Evolutionary conservation across 2,329 filamentous ascomycete species (phyloP).

Genomic region (Fusarium kyushuense): DNA sequence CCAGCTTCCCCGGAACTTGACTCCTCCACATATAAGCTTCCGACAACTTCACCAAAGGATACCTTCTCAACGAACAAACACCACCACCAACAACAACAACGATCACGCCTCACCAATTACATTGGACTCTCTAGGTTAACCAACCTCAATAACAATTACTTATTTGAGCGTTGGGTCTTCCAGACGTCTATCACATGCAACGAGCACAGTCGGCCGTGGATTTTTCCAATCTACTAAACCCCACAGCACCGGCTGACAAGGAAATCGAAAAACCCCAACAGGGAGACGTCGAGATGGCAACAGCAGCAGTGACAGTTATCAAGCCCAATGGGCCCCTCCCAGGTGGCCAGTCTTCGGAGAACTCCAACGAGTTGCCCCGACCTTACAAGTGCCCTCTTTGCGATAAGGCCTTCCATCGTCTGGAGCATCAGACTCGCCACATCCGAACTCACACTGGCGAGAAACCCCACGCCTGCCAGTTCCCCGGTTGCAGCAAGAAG

Average conservation of each 20-base stretch:
- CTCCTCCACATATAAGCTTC: slow-evolving; percentile 37
- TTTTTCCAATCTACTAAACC: slow-evolving; percentile 81
- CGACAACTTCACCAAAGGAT: slow-evolving; percentile 14
- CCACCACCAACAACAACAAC: slow-evolving; percentile 4
- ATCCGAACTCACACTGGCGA: slow-evolving; percentile 98
- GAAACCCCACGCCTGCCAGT: slow-evolving; percentile 97
- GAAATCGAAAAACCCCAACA: slow-evolving; percentile 48
- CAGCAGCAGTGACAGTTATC: slow-evolving; percentile 65
- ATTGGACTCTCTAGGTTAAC: slow-evolving; percentile 16
- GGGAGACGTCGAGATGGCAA: slow-evolving; percentile 60
- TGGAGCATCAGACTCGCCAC: slow-evolving; percentile 92
- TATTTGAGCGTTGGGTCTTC: slow-evolving; percentile 37
- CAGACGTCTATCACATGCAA: slow-evolving; percentile 74
- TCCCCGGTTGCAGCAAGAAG: slow-evolving; percentile 94
- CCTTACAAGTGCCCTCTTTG: slow-evolving; percentile 99
- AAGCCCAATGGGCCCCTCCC: slow-evolving; percentile 73
- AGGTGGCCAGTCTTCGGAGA: slow-evolving; percentile 69
- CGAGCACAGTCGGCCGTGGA: slow-evolving; percentile 78
- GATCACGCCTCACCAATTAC: slow-evolving; percentile 24
- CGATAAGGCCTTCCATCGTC: slow-evolving; percentile 97
- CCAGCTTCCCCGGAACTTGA: slow-evolving; percentile 45
- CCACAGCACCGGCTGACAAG: slow-evolving; percentile 51
- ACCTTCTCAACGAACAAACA: slow-evolving; percentile 13
- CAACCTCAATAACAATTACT: slow-evolving; percentile 25
- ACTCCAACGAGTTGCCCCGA: slow-evolving; percentile 79